Evolutionary conservation across 2,329 filamentous ascomycete species (phyloP), one percentile per base, ranked within the genome.

Genomic region (Exophiala xenobiotica): DNA sequence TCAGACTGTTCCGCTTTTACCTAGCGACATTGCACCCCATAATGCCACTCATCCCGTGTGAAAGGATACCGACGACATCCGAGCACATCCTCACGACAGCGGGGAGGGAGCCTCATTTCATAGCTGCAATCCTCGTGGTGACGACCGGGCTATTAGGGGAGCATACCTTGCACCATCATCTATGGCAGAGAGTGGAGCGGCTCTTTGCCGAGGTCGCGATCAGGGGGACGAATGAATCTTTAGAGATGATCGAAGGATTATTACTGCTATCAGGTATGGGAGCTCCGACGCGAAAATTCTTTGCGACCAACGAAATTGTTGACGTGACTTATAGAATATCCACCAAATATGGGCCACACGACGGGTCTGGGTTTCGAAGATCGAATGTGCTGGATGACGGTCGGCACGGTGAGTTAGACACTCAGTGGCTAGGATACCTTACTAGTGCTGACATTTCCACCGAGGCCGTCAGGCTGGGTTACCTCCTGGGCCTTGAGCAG

Each of bases 301-400:
- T 26, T 31, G 20, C 40, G 24, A 9, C 22, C 8, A 27, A 7
- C 26, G n/a, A 11, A 24, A 37, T 9, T 27, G 27, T 31, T 31
- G 27, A 31, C 20, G 12, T 26, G 19, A 23, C 16, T 22, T 16
- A 6, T 31, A 51, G 49, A 52, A 19, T 52, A 52, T 19, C 49
- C 49, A 35, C 49, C 49, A 41, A 52, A 52, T 22, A 47, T 52
- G 42, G 44, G 49, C 27, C 22, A 52, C 43, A 42, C 33, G 11
- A 52, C 43, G 9, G 27, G 37, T 20, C 26, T 47, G 12, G 29
- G 43, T 20, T 43, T 52, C 19, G 49, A 52, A 41, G 49, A 52
- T 48, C 49, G 49, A 52, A 52, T 52, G 49, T 52, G 42, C 18
- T 52, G 49, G 49, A 52, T 52, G 49, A 52, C 49, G n/a, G 49